Base-by-base conservation (phyloP, 2,329 filamentous ascomycete genomes). In the Zasmidium angulare region DNA sequence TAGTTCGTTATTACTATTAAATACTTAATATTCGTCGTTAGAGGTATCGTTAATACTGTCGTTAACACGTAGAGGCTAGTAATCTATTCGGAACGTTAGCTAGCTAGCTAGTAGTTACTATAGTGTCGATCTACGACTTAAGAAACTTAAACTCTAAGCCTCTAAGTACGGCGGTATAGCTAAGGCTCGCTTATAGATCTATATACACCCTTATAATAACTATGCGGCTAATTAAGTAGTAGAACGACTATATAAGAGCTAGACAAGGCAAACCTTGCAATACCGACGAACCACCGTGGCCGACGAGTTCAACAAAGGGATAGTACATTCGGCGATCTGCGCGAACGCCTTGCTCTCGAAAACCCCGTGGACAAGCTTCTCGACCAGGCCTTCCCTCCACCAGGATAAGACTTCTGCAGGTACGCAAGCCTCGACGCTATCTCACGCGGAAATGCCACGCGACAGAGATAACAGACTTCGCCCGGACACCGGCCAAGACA, bases 401-500 rank as follows among this genome's bases (percentile, higher is more conserved):
- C 26, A 19, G 46, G 53, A 56, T 56, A 56, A 50, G 43, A 52
- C 55, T 40, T 48, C 40, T 26, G 50, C 43, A 58, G 55, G 43
- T 21, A 52, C 52, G 36, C 46, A 43, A 54, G 29, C 46, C 47
- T 46, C 48, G 51, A 19, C 46, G 26, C 20, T 29, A 22, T 46
- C 20, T 19, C 40, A 23, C 31, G 51, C 21, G 24, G 36, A 46
- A 46, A 52, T 31, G 57, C 57, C 57, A 55, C 52, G 48, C 57
- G 57, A 55, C 36, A 51, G 40, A 55, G 57, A 59, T 59, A 59
- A 55, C 51, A 51, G 24, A 29, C 29, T 58, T 36, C 10, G 31
- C 36, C 55, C 50, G 47, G 23, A 46, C 36, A 29, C 36, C 3
- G n/a, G 36, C 36, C n/a, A n/a, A n/a, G n/a, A n/a, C n/a, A n/a